These are phyloP conservation scores for Melastoma malabathricum DNA, from an alignment of 345 rosid genomes.

Conservation along the genomic window DNA sequence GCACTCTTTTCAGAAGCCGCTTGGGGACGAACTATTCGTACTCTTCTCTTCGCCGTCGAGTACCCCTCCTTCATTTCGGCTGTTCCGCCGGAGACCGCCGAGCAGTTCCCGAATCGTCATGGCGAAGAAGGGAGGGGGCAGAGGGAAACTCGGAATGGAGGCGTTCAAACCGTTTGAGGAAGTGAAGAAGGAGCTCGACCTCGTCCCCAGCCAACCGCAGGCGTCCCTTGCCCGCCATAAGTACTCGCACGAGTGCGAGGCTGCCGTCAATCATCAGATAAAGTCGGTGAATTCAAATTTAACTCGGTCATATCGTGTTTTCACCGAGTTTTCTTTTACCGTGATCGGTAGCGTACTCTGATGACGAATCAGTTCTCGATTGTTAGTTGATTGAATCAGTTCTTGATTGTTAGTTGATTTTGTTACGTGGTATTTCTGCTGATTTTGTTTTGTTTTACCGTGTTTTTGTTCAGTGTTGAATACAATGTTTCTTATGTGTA, in stretches of 20 bases:
- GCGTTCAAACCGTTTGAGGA: slow-evolving; percentile 64
- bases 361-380: too few species aligned
- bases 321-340: neutral
- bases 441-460: neutral
- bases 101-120: too few species aligned
- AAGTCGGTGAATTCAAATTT: slow-evolving; percentile 24
- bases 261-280: slow-evolving; percentile 74
- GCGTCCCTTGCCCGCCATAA: slow-evolving; percentile 60
- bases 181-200: slow-evolving; percentile 44
- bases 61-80: too few species aligned
- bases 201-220: slow-evolving; percentile 37
- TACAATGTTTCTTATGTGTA: slow-evolving; percentile 85
- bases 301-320: neutral
- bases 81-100: too few species aligned
- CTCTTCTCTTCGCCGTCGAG: too few species aligned
- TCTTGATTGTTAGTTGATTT: too few species aligned
- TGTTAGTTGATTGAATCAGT: too few species aligned
- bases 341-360: too few species aligned
- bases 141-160: slow-evolving; percentile 11
- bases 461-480: slow-evolving; percentile 51
- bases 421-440: too few species aligned
- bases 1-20: too few species aligned
- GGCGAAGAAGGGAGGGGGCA: too few species aligned
- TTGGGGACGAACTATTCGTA: too few species aligned
- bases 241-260: slow-evolving; percentile 37